Base-by-base conservation (phyloP, 2,329 filamentous ascomycete genomes). In the Fonsecaea monophora region DNA sequence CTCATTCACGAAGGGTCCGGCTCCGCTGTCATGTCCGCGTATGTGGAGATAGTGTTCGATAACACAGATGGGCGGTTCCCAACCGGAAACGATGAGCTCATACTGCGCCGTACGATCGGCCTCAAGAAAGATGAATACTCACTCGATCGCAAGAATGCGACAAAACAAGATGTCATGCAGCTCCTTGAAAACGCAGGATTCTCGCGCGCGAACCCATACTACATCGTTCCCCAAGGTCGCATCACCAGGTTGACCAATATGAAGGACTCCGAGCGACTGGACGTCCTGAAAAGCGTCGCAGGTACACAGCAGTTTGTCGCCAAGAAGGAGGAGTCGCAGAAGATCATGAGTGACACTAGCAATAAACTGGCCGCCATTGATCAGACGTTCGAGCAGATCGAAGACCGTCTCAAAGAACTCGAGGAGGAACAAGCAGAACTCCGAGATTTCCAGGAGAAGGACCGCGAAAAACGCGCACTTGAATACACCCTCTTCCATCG, bases 71-170 rank as follows among this genome's bases (percentile, higher is more conserved):
- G 96, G 74, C 92, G 95, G 74, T 98, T 99, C 75, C 93, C 93
- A 40, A 97, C 93, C 9, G 92, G 92, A 73, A 95, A 92, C 76
- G 90, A 93, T 67, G 94, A 99, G 78, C 88, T 98, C 56, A 89
- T 95, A 50, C 83, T 99, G 66, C 91, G 96, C 69, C 91, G 95
- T 53, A 98, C 95, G 0, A 99, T 99, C 78, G 95, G 94, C 60
- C 85, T 94, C 70, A 98, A 99, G 81, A 99, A 99, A 81, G 95
- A 99, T 77, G 95, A 99, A 82, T 99, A 98, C 78, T 96, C 94
- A 1, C 87, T 99, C 35, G 95, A 99, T 79, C 92, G 94, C 77
- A 99, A 97, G 82, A 96, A 96, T 72, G 92, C 94, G 38, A 97
- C 94, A 42, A 97, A 96, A 78, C 86, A 89, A 69, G 95, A 99